Percentiles rank a stretch among this genome's conserved stretches.
Evolutionary conservation across 2,329 filamentous ascomycete species (phyloP).

Genomic region (Madurella mycetomatis): DNA sequence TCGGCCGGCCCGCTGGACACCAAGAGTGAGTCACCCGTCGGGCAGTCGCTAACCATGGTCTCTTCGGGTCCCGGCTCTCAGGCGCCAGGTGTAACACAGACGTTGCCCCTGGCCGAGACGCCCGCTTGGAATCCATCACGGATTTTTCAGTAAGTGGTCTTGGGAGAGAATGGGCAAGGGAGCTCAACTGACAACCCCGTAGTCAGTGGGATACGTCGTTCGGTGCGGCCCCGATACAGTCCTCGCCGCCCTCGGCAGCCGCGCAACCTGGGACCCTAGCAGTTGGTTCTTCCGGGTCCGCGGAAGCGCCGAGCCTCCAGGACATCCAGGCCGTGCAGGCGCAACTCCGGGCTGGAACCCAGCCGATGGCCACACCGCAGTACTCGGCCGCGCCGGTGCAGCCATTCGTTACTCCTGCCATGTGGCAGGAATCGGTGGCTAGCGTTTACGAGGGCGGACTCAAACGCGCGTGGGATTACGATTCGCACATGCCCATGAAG

Average conservation of each 20-base stretch:
- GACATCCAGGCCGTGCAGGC: constrained; percentile 47
- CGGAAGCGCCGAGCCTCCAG: constrained; percentile 51
- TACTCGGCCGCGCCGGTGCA: constrained; percentile 51
- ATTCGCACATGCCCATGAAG: constrained; percentile 31
- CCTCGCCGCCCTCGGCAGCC: constrained; percentile 38
- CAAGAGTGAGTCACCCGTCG: constrained; percentile 67
- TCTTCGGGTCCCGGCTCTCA: constrained; percentile 53
- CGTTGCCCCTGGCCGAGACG: constrained; percentile 59
- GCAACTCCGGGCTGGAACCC: constrained; percentile 41
- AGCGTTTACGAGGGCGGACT: constrained; percentile 63
- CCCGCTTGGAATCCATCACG: constrained; percentile 77
- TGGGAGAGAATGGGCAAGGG: not conserved
- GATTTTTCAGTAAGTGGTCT: constrained; percentile 76
- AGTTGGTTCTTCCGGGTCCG: constrained; percentile 49
- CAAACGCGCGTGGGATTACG: constrained; percentile 59
- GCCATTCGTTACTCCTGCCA: constrained; percentile 63
- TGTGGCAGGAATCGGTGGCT: constrained; percentile 70
- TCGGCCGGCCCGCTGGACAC: constrained; percentile 67
- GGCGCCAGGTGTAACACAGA: constrained; percentile 47
- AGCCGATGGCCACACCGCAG: constrained; percentile 46
- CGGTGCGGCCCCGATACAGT: constrained; percentile 60
- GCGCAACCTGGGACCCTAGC: constrained; percentile 50
- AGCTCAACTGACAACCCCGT: constrained; percentile 28
- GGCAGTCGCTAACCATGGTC: constrained; percentile 70
- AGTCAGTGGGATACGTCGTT: constrained; percentile 97